These are phyloP conservation scores for Cyclospora cayetanensis DNA, from an alignment of 169 alveolate species.

Conservation along the genomic window DNA sequence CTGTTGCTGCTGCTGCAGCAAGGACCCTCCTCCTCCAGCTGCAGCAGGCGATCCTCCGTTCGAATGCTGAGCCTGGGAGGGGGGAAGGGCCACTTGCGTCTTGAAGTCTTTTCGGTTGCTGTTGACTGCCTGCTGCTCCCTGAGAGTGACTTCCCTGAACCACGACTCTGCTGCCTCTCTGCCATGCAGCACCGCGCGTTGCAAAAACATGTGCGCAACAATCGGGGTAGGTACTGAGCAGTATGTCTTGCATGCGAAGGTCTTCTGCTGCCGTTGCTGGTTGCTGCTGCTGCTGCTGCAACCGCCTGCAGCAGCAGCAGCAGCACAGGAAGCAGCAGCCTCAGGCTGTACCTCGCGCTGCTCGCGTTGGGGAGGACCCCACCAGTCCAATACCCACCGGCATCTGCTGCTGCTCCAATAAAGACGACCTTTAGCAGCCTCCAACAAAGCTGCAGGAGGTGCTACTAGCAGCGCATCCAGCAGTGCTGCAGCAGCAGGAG, in stretches of 20 bases:
- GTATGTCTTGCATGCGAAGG: conserved; percentile 10
- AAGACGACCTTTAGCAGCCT: neutral
- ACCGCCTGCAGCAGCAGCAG: neutral
- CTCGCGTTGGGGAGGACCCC: neutral
- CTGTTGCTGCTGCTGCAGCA: conserved; percentile 32
- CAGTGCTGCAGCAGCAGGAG: conserved; percentile 26
- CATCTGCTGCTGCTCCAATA: conserved; percentile 42
- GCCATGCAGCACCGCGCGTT: neutral
- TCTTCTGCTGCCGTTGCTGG: conserved; percentile 39
- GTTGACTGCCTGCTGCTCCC: neutral
- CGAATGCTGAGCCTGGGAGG: neutral
- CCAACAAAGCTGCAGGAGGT: neutral
- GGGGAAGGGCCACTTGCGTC: too few relatives aligned
- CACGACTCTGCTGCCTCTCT: conserved; percentile 28
- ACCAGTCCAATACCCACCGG: conserved; percentile 14
- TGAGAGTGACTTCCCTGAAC: neutral
- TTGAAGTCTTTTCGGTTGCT: neutral
- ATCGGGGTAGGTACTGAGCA: neutral
- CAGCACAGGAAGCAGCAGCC: neutral
- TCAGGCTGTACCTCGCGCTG: neutral
- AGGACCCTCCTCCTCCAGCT: neutral
- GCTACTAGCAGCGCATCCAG: neutral
- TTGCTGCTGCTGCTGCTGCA: neutral
- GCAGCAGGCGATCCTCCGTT: neutral
- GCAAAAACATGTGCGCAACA: neutral